Percentiles rank a stretch among this genome's conserved stretches.
phyloP scores from a whole-genome alignment of 208 protist genomes.

The Leishmania lainsoni region DNA sequence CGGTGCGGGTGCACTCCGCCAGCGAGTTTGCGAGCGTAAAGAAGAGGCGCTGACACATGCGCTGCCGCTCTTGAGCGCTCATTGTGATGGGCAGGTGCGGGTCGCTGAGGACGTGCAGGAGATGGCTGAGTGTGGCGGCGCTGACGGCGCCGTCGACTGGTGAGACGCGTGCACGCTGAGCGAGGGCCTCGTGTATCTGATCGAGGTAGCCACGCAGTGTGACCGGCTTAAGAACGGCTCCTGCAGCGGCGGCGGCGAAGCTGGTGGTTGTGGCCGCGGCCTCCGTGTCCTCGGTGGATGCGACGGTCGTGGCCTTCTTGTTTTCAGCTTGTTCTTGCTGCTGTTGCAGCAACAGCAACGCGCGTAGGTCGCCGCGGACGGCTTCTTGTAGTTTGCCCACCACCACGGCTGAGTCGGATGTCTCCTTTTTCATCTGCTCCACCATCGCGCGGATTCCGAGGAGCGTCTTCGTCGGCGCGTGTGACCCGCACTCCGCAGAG shows the following conservation, averaged over 20 bases:
- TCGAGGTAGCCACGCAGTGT: slow-evolving; percentile 48
- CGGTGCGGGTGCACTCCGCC: slow-evolving; percentile 32
- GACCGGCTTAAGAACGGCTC: slow-evolving; percentile 2
- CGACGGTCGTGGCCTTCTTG: not conserved
- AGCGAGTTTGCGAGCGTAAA: slow-evolving; percentile 31
- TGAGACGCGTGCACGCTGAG: slow-evolving; percentile 49
- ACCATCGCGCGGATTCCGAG: slow-evolving; percentile 97
- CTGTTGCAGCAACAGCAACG: slow-evolving; percentile 19
- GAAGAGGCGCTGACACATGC: slow-evolving; percentile 34
- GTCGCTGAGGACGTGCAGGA: slow-evolving; percentile 38
- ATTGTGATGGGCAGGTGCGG: slow-evolving; percentile 8
- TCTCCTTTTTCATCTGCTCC: slow-evolving; percentile 65
- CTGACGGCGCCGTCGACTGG: slow-evolving; percentile 55
- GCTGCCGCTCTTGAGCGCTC: slow-evolving; percentile 25
- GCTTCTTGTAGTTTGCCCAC: not conserved
- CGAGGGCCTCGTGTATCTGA: slow-evolving; percentile 35
- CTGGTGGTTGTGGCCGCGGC: not conserved
- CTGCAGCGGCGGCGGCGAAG: not conserved
- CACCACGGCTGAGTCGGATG: not conserved
- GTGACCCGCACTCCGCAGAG: slow-evolving; percentile 10
- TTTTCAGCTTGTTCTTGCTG: not conserved
- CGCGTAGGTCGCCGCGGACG: slow-evolving; percentile 6
- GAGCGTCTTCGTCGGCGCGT: slow-evolving; percentile 97
- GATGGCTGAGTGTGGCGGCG: slow-evolving; percentile 40
- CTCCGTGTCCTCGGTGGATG: slow-evolving; percentile 9